Percentiles rank a stretch among this genome's conserved stretches.
Evolutionary conservation across 139 green algal species (phyloP).

Genomic region (Volvox africanus): DNA sequence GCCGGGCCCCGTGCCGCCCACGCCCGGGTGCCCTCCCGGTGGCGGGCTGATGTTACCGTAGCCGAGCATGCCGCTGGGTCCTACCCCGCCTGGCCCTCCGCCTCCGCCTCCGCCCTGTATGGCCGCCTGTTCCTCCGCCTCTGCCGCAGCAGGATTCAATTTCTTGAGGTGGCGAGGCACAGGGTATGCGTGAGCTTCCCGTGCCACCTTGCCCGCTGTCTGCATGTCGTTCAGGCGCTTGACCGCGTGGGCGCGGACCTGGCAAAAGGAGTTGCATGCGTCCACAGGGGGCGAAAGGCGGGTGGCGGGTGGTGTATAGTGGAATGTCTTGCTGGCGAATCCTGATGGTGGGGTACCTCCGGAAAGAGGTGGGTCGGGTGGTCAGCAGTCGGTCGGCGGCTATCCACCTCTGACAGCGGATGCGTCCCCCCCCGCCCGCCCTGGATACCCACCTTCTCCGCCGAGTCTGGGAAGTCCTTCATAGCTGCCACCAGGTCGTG

Average conservation of each 20-base stretch:
- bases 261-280: neutral
- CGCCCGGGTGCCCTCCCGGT: too few relatives aligned
- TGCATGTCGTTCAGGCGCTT: conserved; percentile 52
- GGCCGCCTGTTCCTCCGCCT: conserved; percentile 29
- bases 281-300: too few relatives aligned
- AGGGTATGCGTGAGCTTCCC: conserved; percentile 38
- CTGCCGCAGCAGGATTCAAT: conserved; percentile 47
- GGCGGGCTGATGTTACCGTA: too few relatives aligned
- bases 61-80: too few relatives aligned
- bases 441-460: conserved; percentile 44
- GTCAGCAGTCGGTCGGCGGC: too few relatives aligned
- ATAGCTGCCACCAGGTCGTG: conserved; percentile 65
- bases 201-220: conserved; percentile 48
- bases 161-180: conserved; percentile 45
- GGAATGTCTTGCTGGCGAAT: too few relatives aligned
- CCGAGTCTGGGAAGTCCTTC: conserved; percentile 69
- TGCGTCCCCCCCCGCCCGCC: neutral
- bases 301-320: too few relatives aligned
- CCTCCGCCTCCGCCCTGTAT: neutral
- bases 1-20: neutral
- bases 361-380: too few relatives aligned
- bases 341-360: too few relatives aligned
- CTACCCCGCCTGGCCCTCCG: neutral
- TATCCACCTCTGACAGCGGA: neutral
- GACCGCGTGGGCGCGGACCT: conserved; percentile 48